Percentiles rank a stretch among this genome's conserved stretches.
These are phyloP conservation scores for Nemania sp. DNA, from an alignment of 2,329 filamentous ascomycete genomes.

Conservation along the genomic window DNA sequence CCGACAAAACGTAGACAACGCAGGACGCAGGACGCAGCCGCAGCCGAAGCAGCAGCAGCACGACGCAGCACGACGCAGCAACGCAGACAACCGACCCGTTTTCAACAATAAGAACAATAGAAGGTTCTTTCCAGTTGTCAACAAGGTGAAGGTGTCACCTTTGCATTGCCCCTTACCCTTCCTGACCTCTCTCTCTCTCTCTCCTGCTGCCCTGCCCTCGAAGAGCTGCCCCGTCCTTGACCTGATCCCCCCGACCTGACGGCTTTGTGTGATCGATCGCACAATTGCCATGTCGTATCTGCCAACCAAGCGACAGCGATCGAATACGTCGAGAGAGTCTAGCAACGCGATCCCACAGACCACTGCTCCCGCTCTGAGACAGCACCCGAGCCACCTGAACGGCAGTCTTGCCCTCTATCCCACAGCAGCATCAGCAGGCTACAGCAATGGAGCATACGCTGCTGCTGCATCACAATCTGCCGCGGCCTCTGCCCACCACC, in stretches of 20 bases:
- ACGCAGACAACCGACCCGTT: background rate
- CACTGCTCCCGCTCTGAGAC: slow-evolving; percentile 50
- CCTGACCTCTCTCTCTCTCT: no score
- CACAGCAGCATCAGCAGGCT: slow-evolving; percentile 38
- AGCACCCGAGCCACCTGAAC: slow-evolving; percentile 42
- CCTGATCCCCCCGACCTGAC: slow-evolving; percentile 12
- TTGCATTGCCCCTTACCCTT: background rate
- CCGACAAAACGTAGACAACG: background rate
- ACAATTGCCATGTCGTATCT: slow-evolving; percentile 51
- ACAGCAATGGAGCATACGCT: slow-evolving; percentile 46
- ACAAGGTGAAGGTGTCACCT: slow-evolving; percentile 25
- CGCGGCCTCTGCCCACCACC: slow-evolving; percentile 41
- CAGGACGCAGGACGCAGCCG: slow-evolving; percentile 15
- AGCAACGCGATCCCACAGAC: slow-evolving; percentile 51
- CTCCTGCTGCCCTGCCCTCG: background rate
- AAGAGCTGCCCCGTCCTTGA: no score
- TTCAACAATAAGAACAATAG: slow-evolving; percentile 6
- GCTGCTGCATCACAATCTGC: slow-evolving; percentile 30
- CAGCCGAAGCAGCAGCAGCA: slow-evolving; percentile 15
- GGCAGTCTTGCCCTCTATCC: slow-evolving; percentile 39
- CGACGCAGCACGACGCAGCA: slow-evolving; percentile 18
- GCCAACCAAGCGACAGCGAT: slow-evolving; percentile 52
- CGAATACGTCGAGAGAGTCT: slow-evolving; percentile 51
- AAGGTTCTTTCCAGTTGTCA: slow-evolving; percentile 4
- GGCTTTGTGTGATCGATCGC: slow-evolving; percentile 38